A percentile compares a stretch with the other conserved stretches of the same genome.
These are phyloP conservation scores for Mucor irregularis DNA, from an alignment of 371 early-diverging fungal genomes.

Conservation along the genomic window DNA sequence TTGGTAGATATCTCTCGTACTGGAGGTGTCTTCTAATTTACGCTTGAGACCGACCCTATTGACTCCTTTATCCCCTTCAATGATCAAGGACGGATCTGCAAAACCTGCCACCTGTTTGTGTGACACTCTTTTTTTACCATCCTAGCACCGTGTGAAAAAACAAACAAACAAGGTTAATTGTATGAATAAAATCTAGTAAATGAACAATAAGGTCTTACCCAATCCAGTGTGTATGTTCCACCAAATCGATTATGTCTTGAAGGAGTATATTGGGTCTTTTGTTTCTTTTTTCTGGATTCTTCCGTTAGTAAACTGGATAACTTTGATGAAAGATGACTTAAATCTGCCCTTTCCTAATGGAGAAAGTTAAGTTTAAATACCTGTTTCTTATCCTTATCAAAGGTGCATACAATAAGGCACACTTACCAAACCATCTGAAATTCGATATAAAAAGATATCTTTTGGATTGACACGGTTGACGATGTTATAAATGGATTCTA, in stretches of 20 bases:
- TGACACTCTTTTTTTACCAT: conserved; percentile 36
- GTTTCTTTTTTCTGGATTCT: conserved; percentile 28
- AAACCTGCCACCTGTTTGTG: conserved; percentile 48
- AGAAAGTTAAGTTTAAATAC: too few species aligned
- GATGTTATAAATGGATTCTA: conserved; percentile 67
- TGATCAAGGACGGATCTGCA: conserved; percentile 36
- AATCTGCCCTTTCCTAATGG: conserved; percentile 11
- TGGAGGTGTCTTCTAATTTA: conserved; percentile 31
- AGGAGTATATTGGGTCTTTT: conserved; percentile 20
- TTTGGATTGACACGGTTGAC: conserved; percentile 53
- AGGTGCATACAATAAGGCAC: background rate
- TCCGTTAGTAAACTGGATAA: conserved; percentile 28
- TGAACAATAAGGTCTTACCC: conserved; percentile 27
- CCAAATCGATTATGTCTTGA: conserved; percentile 63
- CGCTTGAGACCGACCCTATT: conserved; percentile 34
- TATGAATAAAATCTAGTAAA: background rate
- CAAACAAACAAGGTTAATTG: background rate
- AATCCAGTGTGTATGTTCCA: conserved; percentile 52
- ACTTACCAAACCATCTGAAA: conserved; percentile 3
- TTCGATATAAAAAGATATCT: conserved; percentile 30
- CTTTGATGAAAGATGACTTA: conserved; percentile 13
- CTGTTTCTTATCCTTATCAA: background rate
- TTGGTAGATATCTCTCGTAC: conserved; percentile 23
- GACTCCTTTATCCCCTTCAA: conserved; percentile 49
- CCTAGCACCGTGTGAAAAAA: conserved; percentile 21